phyloP scores from a whole-genome alignment of 2,329 filamentous ascomycete species.

The Trichophyton benhamiae region DNA sequence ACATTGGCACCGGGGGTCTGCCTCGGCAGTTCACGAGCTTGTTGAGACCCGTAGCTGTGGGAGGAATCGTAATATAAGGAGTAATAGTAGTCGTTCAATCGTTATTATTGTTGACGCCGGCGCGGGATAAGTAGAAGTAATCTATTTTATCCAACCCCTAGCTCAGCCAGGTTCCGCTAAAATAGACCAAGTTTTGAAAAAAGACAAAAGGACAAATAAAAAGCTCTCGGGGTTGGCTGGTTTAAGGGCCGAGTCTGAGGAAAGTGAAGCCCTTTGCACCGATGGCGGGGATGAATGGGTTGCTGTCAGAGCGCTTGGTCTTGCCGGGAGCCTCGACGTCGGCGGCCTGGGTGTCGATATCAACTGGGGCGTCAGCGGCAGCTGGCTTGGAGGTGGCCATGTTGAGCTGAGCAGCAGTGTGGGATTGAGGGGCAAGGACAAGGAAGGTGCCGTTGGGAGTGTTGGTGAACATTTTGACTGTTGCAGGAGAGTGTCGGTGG shows the following conservation, averaged over 20 bases:
- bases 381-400: not conserved
- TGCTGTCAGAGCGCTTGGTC: constrained; percentile 11
- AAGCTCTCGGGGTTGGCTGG: not conserved
- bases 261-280: constrained; percentile 9
- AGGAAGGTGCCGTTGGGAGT: constrained; percentile 14
- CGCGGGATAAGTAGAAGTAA: not conserved
- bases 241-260: constrained; percentile 13
- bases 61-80: not conserved
- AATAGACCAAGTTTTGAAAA: not conserved
- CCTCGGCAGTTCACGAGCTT: constrained; percentile 1
- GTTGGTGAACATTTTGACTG: constrained; percentile 13
- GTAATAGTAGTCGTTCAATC: not conserved
- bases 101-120: not conserved
- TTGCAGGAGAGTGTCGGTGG: not conserved
- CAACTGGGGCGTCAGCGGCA: not conserved
- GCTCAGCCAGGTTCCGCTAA: not conserved
- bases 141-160: not conserved
- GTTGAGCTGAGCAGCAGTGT: constrained; percentile 7
- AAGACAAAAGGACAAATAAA: not conserved
- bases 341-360: not conserved
- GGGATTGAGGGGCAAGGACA: constrained; percentile 14
- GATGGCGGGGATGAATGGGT: constrained; percentile 7
- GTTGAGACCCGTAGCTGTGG: not conserved
- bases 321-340: constrained; percentile 1
- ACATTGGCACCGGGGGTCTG: not conserved